Base-by-base conservation (phyloP, 495 filamentous ascomycete genomes). In the Aspergillus bridgeri region DNA sequence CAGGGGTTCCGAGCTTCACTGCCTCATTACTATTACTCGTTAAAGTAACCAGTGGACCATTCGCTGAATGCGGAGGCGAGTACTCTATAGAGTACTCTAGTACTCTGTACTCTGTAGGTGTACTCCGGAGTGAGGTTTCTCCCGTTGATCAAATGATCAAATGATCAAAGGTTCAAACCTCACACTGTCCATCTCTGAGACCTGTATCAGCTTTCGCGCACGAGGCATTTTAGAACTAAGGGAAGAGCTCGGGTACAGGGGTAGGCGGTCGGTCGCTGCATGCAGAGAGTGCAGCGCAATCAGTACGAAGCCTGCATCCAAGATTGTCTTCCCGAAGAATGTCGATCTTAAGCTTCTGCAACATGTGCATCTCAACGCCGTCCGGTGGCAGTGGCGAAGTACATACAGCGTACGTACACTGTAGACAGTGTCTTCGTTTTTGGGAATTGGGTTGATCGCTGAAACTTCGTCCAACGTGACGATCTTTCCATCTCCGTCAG, bases 401-500 rank as follows among this genome's bases (percentile, higher is more conserved):
- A 48, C 21, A n/a, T 23, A 48, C 29, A 11, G 38, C 18, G 24
- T 33, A 7, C 20, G 43, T 48, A n/a, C 42, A 46, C 43, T 29
- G 55, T 42, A 46, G 11, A 43, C 23, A 47, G 53, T 9, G 21
- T 22, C 21, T 27, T 51, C 55, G 15, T 19, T 17, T 22, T 57
- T 43, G 42, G 3, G 3, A 24, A 38, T 24, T 17, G 18, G 50
- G 50, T 52, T 42, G 29, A 42, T 15, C 20, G 33, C 24, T 44
- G n/a, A 7, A 43, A 23, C 3, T 3, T 38, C 33, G 33, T 38
- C 9, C 13, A 38, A 38, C 29, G 9, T 53, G 56, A 58, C 25
- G 56, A 58, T 58, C 56, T 47, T 58, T 33, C 56, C 49, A 20
- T 9, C 18, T 53, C 22, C 42, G 49, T 58, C 48, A 43, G 48